These are phyloP conservation scores for Microbotryomycetes sp. DNA, from an alignment of 1,284 basidiomycete genomes.

Conservation along the genomic window DNA sequence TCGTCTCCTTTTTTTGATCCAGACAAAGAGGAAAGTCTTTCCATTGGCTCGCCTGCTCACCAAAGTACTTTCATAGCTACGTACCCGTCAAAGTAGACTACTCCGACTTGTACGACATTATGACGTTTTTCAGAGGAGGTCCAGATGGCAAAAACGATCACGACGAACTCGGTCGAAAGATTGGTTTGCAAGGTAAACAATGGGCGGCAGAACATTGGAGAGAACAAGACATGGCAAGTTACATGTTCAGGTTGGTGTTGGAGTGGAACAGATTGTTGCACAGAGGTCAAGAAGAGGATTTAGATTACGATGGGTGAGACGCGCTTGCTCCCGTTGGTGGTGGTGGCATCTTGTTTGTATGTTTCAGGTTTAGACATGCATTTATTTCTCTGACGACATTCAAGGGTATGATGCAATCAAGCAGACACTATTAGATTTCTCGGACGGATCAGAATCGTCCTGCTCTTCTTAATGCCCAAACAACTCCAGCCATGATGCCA, in stretches of 20 bases:
- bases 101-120: constrained; percentile 45
- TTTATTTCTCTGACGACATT: not conserved
- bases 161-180: constrained; percentile 22
- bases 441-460: not conserved
- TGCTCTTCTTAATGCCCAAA: not conserved
- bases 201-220: constrained; percentile 31
- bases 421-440: not conserved
- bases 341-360: no score
- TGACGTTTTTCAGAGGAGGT: constrained; percentile 52
- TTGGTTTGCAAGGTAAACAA: constrained; percentile 19
- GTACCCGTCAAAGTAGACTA: constrained; percentile 41
- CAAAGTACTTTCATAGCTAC: no score
- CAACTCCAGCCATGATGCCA: not conserved
- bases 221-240: constrained; percentile 25
- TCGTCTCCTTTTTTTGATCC: not conserved
- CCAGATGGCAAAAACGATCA: constrained; percentile 10
- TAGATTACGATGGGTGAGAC: not conserved
- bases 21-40: not conserved
- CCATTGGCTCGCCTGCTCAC: not conserved
- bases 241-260: constrained; percentile 1
- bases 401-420: not conserved
- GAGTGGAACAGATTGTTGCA: constrained; percentile 29
- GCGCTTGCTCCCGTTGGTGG: no score
- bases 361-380: not conserved
- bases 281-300: constrained; percentile 14